phyloP scores from a whole-genome alignment of 2,329 filamentous ascomycete species.

The Claviceps sp. region DNA sequence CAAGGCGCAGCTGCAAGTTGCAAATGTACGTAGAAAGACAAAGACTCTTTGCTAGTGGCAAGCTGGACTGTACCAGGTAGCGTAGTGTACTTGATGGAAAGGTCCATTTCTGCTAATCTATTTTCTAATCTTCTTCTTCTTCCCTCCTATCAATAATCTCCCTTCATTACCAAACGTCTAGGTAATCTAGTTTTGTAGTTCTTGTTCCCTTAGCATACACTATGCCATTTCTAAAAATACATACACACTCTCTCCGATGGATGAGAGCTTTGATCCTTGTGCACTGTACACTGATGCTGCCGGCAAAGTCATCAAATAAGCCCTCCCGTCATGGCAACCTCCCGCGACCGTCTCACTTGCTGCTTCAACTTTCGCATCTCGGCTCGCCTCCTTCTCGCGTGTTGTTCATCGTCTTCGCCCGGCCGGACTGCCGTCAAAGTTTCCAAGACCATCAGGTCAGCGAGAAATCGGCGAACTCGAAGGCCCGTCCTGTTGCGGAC shows the following conservation, averaged over 20 bases:
- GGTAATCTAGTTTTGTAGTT: not conserved
- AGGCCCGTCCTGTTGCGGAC: conserved; percentile 38
- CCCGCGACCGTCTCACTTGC: conserved; percentile 21
- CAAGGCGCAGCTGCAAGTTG: too few species aligned
- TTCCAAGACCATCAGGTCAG: conserved; percentile 39
- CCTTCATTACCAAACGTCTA: not conserved
- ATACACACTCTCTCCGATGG: not conserved
- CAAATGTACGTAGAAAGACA: too few species aligned
- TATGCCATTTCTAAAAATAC: conserved; percentile 1
- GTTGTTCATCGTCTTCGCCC: conserved; percentile 13
- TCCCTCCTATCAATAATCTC: too few species aligned
- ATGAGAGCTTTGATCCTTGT: not conserved
- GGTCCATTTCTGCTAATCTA: not conserved
- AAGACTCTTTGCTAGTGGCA: too few species aligned
- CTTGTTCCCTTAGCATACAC: conserved; percentile 3
- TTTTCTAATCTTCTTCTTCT: not conserved
- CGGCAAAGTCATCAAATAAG: conserved; percentile 3
- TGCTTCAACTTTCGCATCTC: conserved; percentile 24
- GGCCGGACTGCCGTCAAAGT: conserved; percentile 22
- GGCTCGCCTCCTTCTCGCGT: conserved; percentile 15
- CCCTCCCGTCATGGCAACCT: conserved; percentile 10
- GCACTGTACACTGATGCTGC: not conserved
- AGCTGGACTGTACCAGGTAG: too few species aligned
- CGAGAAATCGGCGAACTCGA: conserved; percentile 39
- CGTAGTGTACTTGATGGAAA: too few species aligned